These are phyloP conservation scores for Neohortaea acidophila DNA, from an alignment of 495 filamentous ascomycete genomes.

Conservation along the genomic window DNA sequence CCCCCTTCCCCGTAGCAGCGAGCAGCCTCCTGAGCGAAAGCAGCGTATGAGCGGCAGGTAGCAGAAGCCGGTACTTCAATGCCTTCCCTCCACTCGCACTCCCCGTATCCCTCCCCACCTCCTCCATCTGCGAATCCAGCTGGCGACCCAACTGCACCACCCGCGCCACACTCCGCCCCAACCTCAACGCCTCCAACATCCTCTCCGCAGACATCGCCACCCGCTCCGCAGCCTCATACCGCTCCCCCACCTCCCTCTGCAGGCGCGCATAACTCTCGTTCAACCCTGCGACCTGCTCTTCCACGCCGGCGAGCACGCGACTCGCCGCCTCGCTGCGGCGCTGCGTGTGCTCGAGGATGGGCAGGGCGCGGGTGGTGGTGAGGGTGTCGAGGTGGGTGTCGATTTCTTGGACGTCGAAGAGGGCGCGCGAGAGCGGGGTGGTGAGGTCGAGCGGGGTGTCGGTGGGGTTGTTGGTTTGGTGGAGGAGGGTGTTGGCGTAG, in stretches of 20 bases:
- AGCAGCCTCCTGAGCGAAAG: conserved; percentile 59
- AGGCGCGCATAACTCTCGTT: conserved; percentile 72
- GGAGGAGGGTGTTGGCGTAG: conserved; percentile 80
- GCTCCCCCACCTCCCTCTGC: conserved; percentile 64
- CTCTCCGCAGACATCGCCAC: conserved; percentile 56
- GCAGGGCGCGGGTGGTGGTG: conserved; percentile 69
- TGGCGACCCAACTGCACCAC: conserved; percentile 69
- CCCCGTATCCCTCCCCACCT: conserved; percentile 35
- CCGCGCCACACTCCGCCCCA: conserved; percentile 60
- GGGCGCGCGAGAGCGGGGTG: conserved; percentile 80
- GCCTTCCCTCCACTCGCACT: conserved; percentile 38
- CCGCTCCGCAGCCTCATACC: conserved; percentile 67
- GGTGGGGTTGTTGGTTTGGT: conserved; percentile 77
- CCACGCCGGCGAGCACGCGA: conserved; percentile 54
- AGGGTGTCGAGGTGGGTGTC: conserved; percentile 88
- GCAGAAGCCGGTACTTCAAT: conserved; percentile 56
- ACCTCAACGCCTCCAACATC: conserved; percentile 60
- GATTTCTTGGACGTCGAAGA: conserved; percentile 95
- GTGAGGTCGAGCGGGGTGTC: conserved; percentile 85
- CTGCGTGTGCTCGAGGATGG: conserved; percentile 65
- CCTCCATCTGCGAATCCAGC: conserved; percentile 65
- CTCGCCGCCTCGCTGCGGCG: conserved; percentile 52
- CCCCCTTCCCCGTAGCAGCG: conserved; percentile 40
- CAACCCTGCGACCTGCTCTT: conserved; percentile 58
- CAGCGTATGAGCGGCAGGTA: conserved; percentile 63